Base-by-base conservation (phyloP, 2,329 filamentous ascomycete genomes). In the Onygenales sp. region DNA sequence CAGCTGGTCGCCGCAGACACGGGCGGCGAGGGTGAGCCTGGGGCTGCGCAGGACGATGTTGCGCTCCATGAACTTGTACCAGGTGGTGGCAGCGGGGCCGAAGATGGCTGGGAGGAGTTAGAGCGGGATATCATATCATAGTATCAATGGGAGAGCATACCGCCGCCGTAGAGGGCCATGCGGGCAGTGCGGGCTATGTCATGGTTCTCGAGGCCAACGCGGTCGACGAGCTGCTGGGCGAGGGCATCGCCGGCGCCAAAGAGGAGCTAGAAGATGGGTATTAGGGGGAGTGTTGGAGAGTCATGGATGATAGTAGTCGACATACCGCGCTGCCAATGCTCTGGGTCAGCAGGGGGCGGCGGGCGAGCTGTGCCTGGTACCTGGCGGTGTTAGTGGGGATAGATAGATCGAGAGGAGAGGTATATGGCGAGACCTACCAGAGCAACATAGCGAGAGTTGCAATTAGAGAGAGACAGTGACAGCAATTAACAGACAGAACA, bases 221-320 rank as follows among this genome's bases (percentile, higher is more conserved):
- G 85, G 74, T 97, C 92, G 55, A 98, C 87, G 38, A 83, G 78
- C 73, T 97, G 92, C 73, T 98, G 93, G 39, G 93, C 89, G 60
- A 94, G 84, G 56, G 86, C 78, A 74, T 98, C 93, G 64, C 93
- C 93, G 11, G 90, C 88, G 55, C 87, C 91, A 69, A 97, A 98
- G 58, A 98, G 84, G 55, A 97, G 69, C 81, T 84, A 59, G 50
- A 42, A n/a, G n/a, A 27, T 27, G 5, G 11, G 21, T 7, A 1
- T 2, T 33, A 5, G 11, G n/a, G 17, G 41, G 33, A 33, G 14
- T n/a, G 32, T 13, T 44, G 2, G n/a, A 17, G 31, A 9, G 21
- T 21, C 43, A 7, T 27, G 13, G n/a, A 33, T 8, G 31, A 46
- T 35, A 45, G 36, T 5, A 38, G 7, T 3, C 10, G 11, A 61